Base-by-base conservation (phyloP, 2,329 filamentous ascomycete species). In the Aaosphaeria pasadenensis region DNA sequence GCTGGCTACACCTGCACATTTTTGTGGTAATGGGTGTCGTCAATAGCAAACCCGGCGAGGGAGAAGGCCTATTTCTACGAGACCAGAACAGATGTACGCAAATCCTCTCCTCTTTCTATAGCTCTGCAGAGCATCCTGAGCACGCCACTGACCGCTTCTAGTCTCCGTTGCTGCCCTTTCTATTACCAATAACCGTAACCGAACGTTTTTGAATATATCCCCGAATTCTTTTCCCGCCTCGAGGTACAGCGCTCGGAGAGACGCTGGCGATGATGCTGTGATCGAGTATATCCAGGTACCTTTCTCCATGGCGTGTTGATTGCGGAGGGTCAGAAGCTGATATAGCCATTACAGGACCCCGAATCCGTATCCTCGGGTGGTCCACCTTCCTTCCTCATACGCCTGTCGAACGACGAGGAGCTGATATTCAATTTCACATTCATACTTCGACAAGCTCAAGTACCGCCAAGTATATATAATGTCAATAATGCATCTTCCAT, bases 381-480 rank as follows among this genome's bases (percentile, higher is more conserved):
- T 17, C 65, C 76, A 30, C 89, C 91, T 6, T 81, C 79, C 50
- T 95, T 97, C 69, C 81, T 99, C 44, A 77, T 97, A 49, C 94
- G 95, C 66, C 77, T 99, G 44, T 83, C 79, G 58, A 94, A 91
- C 73, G 91, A 95, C 58, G 94, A 97, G 58, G 94, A 99, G 57
- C 84, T 99, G 46, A 84, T 84, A 56, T 95, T 99, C 73, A 89
- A 86, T 60, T 99, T 97, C 70, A 94, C 88, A 36, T 96, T 97
- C 67, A 80, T 94, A 55, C 78, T 96, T 56, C 74, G 82, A 54
- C 82, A 82, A 60, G 73, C 71, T 33, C 69, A 76, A 60, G 71
- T 73, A 35, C 58, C 67, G 42, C 61, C 71, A 47, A 73, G 70
- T 45, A 62, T 58, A 47, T 67, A 69, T 53, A 65, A 59, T 45